phyloP scores from a whole-genome alignment of 768 basidiomycete species.

The Auricularia sp. region DNA sequence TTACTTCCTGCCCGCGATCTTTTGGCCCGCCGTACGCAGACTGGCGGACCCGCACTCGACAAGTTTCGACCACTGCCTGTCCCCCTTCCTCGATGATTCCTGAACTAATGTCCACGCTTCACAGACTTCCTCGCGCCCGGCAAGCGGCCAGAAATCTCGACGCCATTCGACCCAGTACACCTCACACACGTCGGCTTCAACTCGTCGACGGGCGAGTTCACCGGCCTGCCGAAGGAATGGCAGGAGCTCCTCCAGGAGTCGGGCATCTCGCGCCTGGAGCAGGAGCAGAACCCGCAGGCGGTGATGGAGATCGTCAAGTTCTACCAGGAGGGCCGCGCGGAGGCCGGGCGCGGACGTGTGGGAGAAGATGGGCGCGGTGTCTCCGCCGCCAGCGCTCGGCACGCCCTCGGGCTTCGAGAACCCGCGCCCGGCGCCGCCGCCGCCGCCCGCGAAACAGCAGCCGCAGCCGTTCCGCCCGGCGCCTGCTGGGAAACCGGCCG shows the following conservation, averaged over 20 bases:
- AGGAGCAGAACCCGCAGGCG: conserved; percentile 95
- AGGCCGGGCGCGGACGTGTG: conserved; percentile 51
- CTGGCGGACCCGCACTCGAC: too few relatives aligned
- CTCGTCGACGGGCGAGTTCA: conserved; percentile 95
- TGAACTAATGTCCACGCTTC: too few relatives aligned
- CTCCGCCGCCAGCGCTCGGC: conserved; percentile 8
- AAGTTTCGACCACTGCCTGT: too few relatives aligned
- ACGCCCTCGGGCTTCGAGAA: conserved; percentile 6
- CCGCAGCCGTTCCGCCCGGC: conserved; percentile 49
- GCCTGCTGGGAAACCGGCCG: conserved; percentile 21
- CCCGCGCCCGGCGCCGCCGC: conserved; percentile 15
- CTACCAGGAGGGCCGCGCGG: conserved; percentile 70
- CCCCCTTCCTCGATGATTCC: too few relatives aligned
- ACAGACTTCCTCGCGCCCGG: conserved; percentile 61
- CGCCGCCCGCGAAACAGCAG: conserved; percentile 10
- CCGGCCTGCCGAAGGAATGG: conserved; percentile 97
- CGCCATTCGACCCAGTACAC: conserved; percentile 97
- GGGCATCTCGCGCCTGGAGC: conserved; percentile 87
- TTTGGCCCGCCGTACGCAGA: too few relatives aligned
- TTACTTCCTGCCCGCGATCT: too few relatives aligned
- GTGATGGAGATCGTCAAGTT: conserved; percentile 99
- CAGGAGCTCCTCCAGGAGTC: conserved; percentile 93
- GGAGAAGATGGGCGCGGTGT: conserved; percentile 73
- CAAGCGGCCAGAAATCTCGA: conserved; percentile 86
- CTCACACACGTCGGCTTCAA: conserved; percentile 99